Percentiles rank a stretch among this genome's conserved stretches.
Evolutionary conservation across 176 grass and related monocot species (phyloP).

Genomic region (Raddia guianensis): DNA sequence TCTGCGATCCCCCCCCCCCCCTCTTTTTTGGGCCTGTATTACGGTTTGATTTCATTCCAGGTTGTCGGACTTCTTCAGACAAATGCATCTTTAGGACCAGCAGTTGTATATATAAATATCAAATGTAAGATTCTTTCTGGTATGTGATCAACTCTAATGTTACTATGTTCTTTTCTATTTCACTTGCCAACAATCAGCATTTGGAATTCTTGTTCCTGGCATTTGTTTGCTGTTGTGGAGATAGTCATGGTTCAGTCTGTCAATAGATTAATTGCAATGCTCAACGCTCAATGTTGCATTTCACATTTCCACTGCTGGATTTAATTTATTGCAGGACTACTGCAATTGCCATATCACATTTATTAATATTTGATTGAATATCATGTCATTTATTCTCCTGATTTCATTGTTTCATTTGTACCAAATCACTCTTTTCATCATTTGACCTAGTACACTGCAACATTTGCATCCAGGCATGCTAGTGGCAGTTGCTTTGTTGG

Average conservation of each 20-base stretch:
- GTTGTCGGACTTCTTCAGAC: conserved; percentile 74
- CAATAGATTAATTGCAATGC: background rate
- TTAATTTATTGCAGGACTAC: background rate
- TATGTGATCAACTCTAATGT: background rate
- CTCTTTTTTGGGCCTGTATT: background rate
- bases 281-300: background rate
- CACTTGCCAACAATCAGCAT: background rate
- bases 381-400: background rate
- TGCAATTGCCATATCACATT: background rate
- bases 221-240: conserved; percentile 2
- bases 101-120: conserved; percentile 29
- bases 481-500: conserved; percentile 41
- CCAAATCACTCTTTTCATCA: conserved; percentile 1
- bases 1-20: background rate
- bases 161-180: background rate
- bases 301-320: background rate
- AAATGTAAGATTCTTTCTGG: conserved; percentile 38
- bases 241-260: background rate
- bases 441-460: conserved; percentile 39
- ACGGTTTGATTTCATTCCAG: conserved; percentile 45
- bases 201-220: background rate
- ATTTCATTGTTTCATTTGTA: conserved; percentile 6
- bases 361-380: background rate
- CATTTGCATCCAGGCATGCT: conserved; percentile 42
- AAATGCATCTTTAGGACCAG: conserved; percentile 63